Evolutionary conservation across 2,329 filamentous ascomycete species (phyloP).

Genomic region (Cercospora berteroae): DNA sequence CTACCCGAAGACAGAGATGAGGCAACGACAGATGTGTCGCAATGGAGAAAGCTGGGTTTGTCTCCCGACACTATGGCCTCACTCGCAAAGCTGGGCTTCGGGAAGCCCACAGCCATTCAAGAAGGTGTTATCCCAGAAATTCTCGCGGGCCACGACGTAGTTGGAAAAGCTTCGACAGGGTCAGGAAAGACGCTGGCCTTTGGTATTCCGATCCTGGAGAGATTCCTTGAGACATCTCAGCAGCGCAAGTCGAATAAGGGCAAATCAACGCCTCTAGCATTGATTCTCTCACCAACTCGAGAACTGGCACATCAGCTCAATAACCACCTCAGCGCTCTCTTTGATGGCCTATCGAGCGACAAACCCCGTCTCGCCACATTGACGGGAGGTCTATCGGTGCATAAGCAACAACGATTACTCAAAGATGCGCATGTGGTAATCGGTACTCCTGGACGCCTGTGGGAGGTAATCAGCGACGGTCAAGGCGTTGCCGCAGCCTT

Average conservation of each 20-base stretch:
- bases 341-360: constrained; percentile 61
- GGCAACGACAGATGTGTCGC: constrained; percentile 67
- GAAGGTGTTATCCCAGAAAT: constrained; percentile 76
- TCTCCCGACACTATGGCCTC: constrained; percentile 70
- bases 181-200: constrained; percentile 97
- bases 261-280: constrained; percentile 58
- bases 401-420: constrained; percentile 87
- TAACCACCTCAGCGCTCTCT: constrained; percentile 76
- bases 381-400: constrained; percentile 88
- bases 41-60: constrained; percentile 73
- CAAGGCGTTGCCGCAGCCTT: constrained; percentile 68
- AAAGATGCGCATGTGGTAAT: constrained; percentile 87
- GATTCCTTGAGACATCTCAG: constrained; percentile 59
- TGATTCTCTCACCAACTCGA: constrained; percentile 87
- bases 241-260: constrained; percentile 34
- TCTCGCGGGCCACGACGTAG: constrained; percentile 78
- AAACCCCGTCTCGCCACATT: constrained; percentile 69
- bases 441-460: constrained; percentile 77
- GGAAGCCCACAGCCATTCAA: constrained; percentile 80
- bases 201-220: constrained; percentile 86
- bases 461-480: constrained; percentile 85
- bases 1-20: constrained; percentile 48
- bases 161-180: constrained; percentile 93
- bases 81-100: constrained; percentile 75
- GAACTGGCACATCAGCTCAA: constrained; percentile 91